phyloP scores from a whole-genome alignment of 2,329 filamentous ascomycete genomes.

The Rutstroemia sp. region DNA sequence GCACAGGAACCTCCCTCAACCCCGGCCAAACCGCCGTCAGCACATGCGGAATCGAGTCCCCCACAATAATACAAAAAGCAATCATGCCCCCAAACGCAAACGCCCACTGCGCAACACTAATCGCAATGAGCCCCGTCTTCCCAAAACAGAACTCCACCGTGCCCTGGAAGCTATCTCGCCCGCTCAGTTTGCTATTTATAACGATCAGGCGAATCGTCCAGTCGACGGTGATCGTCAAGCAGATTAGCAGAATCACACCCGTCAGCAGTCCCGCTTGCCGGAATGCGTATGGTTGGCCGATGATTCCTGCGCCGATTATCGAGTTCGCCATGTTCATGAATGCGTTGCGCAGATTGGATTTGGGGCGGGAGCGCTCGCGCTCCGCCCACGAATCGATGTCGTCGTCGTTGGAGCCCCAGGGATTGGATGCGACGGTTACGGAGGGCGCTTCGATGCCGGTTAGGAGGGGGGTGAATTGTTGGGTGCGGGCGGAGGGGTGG shows the following conservation, averaged over 20 bases:
- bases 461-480: slow-evolving; percentile 53
- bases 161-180: slow-evolving; percentile 87
- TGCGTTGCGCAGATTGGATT: slow-evolving; percentile 76
- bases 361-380: slow-evolving; percentile 57
- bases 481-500: slow-evolving; percentile 24
- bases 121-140: slow-evolving; percentile 77
- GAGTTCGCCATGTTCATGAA: slow-evolving; percentile 99
- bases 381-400: slow-evolving; percentile 41
- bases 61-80: slow-evolving; percentile 94
- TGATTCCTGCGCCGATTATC: slow-evolving; percentile 76
- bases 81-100: slow-evolving; percentile 99
- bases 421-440: slow-evolving; percentile 50
- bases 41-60: slow-evolving; percentile 92
- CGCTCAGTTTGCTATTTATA: slow-evolving; percentile 93
- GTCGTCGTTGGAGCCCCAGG: slow-evolving; percentile 34
- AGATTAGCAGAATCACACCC: slow-evolving; percentile 70
- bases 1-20: slow-evolving; percentile 61
- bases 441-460: slow-evolving; percentile 80
- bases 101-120: slow-evolving; percentile 86
- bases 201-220: slow-evolving; percentile 98
- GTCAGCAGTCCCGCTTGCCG: slow-evolving; percentile 80
- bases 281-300: slow-evolving; percentile 92
- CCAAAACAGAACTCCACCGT: slow-evolving; percentile 97
- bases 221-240: slow-evolving; percentile 78
- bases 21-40: slow-evolving; percentile 74